Evolutionary conservation across 768 basidiomycete genomes (phyloP).

Genomic region (Terana coerulea): DNA sequence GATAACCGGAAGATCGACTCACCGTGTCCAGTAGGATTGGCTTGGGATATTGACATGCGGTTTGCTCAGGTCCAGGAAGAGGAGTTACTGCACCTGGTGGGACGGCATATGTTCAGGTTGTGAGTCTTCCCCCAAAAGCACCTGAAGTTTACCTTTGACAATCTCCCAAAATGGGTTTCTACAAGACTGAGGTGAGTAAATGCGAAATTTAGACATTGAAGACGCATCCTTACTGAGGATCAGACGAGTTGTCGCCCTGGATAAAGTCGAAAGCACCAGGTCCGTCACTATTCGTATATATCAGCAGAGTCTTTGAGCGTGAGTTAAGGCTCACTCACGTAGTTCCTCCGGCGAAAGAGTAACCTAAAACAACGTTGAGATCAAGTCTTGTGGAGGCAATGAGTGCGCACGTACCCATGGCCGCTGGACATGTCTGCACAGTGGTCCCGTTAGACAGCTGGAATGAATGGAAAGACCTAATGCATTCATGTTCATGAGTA

Average conservation of each 20-base stretch:
- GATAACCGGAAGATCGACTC: too few relatives aligned
- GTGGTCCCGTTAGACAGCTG: slow-evolving; percentile 60
- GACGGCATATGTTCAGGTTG: not conserved
- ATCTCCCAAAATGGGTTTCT: slow-evolving; percentile 82
- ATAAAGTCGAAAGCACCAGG: slow-evolving; percentile 77
- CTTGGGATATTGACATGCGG: slow-evolving; percentile 72
- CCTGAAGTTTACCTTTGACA: slow-evolving; percentile 52
- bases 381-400: too few relatives aligned
- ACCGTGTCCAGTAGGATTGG: slow-evolving; percentile 76
- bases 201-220: not conserved
- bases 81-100: slow-evolving; percentile 58
- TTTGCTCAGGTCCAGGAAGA: slow-evolving; percentile 53
- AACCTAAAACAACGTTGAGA: too few relatives aligned
- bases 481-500: too few relatives aligned
- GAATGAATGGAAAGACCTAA: slow-evolving; percentile 63
- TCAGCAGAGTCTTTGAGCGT: not conserved
- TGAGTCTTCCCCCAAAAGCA: slow-evolving; percentile 3
- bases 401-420: slow-evolving; percentile 56
- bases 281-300: slow-evolving; percentile 52
- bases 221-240: slow-evolving; percentile 46
- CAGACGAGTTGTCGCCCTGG: slow-evolving; percentile 66
- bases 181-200: not conserved
- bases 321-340: slow-evolving; percentile 43
- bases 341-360: slow-evolving; percentile 75
- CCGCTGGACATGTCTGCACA: slow-evolving; percentile 73